These are phyloP conservation scores for Kwoniella bestiolae DNA, from an alignment of 768 basidiomycete species.

Conservation along the genomic window DNA sequence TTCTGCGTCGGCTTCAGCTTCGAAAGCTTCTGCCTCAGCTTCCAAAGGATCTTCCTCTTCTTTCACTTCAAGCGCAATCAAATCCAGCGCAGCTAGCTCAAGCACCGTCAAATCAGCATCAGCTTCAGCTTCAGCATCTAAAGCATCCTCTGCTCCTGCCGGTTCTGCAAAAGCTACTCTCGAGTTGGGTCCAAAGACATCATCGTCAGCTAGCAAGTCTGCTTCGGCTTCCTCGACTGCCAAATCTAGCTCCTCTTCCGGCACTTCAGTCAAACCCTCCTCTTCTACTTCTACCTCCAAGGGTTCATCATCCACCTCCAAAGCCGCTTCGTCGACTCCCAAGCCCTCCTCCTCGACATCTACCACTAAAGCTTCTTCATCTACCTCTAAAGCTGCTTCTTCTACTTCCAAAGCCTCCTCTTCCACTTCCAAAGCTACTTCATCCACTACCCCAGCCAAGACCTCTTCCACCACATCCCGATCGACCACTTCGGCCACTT, in stretches of 20 bases:
- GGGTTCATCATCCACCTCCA: conserved; percentile 12
- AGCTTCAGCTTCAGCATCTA: conserved; percentile 9
- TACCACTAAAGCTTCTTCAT: conserved; percentile 17
- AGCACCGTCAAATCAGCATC: conserved; percentile 16
- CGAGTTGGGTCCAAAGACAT: not conserved
- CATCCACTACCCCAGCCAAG: too few relatives aligned
- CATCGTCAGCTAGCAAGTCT: conserved; percentile 8
- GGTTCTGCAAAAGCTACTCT: conserved; percentile 11
- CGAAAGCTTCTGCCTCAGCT: not conserved
- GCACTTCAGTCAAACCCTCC: not conserved
- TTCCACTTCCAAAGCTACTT: not conserved
- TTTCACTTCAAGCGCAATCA: conserved; percentile 2
- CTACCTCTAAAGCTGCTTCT: conserved; percentile 11
- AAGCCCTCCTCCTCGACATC: conserved; percentile 19
- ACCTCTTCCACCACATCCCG: not conserved
- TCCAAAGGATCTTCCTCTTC: not conserved
- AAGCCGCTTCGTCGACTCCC: too few relatives aligned
- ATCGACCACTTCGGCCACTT: conserved; percentile 5
- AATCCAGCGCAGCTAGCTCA: conserved; percentile 14
- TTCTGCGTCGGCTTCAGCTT: not conserved
- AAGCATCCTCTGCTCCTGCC: not conserved
- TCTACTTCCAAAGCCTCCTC: too few relatives aligned
- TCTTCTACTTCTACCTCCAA: not conserved
- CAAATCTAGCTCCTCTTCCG: conserved; percentile 9
- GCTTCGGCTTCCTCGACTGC: conserved; percentile 11